A percentile compares a stretch with the other conserved stretches of the same genome.
These are phyloP conservation scores for Paramecium sonneborni DNA, from an alignment of 73 alveolate species.

Conservation along the genomic window DNA sequence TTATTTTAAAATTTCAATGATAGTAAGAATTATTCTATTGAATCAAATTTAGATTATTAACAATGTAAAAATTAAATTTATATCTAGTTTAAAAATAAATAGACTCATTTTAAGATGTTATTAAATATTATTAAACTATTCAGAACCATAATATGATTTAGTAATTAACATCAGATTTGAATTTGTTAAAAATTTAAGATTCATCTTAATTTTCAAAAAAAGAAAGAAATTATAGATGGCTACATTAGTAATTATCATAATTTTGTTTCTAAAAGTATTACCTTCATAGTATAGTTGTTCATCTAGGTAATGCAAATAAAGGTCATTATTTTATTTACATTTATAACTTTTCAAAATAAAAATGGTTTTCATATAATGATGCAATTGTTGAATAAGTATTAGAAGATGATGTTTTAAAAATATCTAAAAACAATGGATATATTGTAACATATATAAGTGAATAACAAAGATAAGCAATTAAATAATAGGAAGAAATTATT, in stretches of 20 bases:
- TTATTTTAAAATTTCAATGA: background rate
- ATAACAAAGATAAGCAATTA: background rate
- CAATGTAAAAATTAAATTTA: background rate
- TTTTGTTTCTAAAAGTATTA: background rate
- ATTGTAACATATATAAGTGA: background rate
- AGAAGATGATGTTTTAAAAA: background rate
- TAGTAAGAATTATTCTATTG: background rate
- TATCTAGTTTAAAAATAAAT: background rate
- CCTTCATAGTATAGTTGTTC: background rate
- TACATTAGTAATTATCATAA: background rate
- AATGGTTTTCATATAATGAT: slow-evolving; percentile 4
- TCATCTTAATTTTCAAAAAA: background rate
- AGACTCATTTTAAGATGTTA: background rate
- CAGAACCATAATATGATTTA: background rate
- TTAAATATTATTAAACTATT: background rate
- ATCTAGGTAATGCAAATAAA: background rate
- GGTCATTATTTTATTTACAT: background rate
- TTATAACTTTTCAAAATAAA: background rate
- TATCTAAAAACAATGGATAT: background rate
- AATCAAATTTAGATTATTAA: background rate
- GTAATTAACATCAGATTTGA: background rate
- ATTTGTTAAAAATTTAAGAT: background rate
- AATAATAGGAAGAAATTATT: background rate
- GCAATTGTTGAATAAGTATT: background rate
- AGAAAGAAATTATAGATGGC: background rate